Evolutionary conservation across 2,329 filamentous ascomycete genomes (phyloP).

Genomic region (Ophiostoma sp.): DNA sequence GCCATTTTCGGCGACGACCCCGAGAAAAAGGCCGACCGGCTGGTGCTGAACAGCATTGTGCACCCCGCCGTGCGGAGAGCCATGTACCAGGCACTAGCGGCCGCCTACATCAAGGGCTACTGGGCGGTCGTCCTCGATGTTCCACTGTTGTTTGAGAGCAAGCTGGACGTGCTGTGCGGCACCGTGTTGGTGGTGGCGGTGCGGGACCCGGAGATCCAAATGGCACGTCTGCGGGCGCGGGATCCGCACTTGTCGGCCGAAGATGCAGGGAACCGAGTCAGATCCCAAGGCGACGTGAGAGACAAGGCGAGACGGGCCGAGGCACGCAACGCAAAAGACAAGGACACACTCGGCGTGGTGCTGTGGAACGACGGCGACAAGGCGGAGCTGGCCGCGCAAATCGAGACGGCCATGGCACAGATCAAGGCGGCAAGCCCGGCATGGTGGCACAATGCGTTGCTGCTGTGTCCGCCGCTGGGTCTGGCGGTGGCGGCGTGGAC

Average conservation of each 20-base stretch:
- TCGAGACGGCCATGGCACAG: conserved; percentile 64
- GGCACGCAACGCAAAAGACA: conserved; percentile 65
- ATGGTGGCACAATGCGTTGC: conserved; percentile 77
- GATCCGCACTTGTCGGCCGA: conserved; percentile 78
- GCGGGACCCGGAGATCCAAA: conserved; percentile 75
- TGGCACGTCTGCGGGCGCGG: conserved; percentile 70
- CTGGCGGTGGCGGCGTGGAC: conserved; percentile 68
- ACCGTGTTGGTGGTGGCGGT: conserved; percentile 86
- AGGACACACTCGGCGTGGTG: conserved; percentile 60
- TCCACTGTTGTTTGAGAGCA: conserved; percentile 85
- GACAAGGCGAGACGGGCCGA: conserved; percentile 78
- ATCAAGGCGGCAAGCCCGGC: conserved; percentile 65
- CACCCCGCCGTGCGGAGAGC: conserved; percentile 85
- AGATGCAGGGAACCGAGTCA: conserved; percentile 83
- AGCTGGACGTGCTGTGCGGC: conserved; percentile 82
- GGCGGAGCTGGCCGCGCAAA: conserved; percentile 66
- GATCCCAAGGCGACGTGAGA: conserved; percentile 81
- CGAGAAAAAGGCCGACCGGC: conserved; percentile 69
- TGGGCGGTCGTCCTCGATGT: conserved; percentile 94
- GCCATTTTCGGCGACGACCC: conserved; percentile 81
- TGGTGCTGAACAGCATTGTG: conserved; percentile 82
- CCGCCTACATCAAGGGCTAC: conserved; percentile 69
- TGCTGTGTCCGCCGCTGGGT: conserved; percentile 73
- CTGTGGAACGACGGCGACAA: conserved; percentile 86
- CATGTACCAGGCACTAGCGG: conserved; percentile 74